A percentile compares a stretch with the other conserved stretches of the same genome.
These are phyloP conservation scores for Penicillium glabrum DNA, from an alignment of 2,329 filamentous ascomycete genomes.

Conservation along the genomic window DNA sequence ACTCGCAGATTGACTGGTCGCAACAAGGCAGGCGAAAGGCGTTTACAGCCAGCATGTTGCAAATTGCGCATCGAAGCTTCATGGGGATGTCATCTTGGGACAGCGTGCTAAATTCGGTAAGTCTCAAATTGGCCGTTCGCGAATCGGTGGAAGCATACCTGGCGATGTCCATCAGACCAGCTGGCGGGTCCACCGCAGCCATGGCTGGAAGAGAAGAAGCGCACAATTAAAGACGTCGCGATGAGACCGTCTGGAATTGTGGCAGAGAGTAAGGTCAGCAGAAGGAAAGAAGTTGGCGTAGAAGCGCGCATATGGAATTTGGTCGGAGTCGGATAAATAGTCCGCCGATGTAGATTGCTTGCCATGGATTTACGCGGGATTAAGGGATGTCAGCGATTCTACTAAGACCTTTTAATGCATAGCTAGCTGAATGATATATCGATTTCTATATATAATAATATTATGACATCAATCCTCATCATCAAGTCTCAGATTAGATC, in stretches of 20 bases:
- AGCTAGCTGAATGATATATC: background rate
- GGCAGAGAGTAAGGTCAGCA: background rate
- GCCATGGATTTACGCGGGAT: background rate
- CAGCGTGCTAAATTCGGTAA: slow-evolving; percentile 60
- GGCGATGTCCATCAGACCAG: slow-evolving; percentile 45
- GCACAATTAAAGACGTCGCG: background rate
- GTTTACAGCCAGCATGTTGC: slow-evolving; percentile 86
- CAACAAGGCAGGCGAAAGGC: slow-evolving; percentile 92
- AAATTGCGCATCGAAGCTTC: slow-evolving; percentile 91
- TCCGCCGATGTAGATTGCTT: slow-evolving; percentile 11
- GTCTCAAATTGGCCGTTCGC: background rate
- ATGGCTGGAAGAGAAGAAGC: slow-evolving; percentile 24
- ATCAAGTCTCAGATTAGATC: slow-evolving; percentile 59
- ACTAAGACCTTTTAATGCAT: background rate
- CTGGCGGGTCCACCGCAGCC: slow-evolving; percentile 41
- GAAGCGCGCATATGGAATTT: slow-evolving; percentile 13
- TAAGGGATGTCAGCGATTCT: background rate
- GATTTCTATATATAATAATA: background rate
- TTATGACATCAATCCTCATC: background rate
- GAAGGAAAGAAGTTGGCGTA: background rate
- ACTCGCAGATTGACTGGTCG: slow-evolving; percentile 89
- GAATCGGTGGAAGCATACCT: slow-evolving; percentile 28
- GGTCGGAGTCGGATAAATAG: slow-evolving; percentile 15
- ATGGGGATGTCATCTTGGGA: slow-evolving; percentile 85
- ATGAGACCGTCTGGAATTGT: background rate